Evolutionary conservation across 2,329 filamentous ascomycete genomes (phyloP).

Genomic region (Ambrosiella beaveri): DNA sequence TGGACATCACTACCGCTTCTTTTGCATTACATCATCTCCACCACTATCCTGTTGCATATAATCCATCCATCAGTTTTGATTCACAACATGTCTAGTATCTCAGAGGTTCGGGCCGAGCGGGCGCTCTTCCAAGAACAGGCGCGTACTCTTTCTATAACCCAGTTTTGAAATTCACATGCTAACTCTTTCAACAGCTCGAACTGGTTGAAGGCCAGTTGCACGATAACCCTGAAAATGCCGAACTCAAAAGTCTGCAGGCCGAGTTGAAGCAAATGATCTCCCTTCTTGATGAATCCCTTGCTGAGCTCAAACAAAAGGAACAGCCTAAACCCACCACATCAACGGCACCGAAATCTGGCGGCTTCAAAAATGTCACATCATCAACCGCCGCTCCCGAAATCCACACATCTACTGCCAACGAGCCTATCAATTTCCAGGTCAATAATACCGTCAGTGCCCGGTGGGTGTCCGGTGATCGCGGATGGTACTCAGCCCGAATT

Average conservation of each 20-base stretch:
- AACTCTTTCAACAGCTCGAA: conserved; percentile 41
- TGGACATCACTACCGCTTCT: background rate
- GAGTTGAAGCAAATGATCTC: conserved; percentile 72
- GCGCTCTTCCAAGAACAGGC: conserved; percentile 41
- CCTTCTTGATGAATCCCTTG: conserved; percentile 62
- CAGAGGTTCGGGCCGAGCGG: conserved; percentile 32
- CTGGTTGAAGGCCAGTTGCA: conserved; percentile 59
- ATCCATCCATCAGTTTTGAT: background rate
- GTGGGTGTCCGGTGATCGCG: conserved; percentile 77
- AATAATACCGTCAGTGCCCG: conserved; percentile 84
- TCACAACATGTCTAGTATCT: conserved; percentile 12
- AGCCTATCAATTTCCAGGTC: conserved; percentile 51
- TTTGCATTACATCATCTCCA: background rate
- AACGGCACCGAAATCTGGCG: conserved; percentile 31
- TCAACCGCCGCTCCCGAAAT: background rate
- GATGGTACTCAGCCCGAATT: conserved; percentile 83
- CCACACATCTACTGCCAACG: conserved; percentile 25
- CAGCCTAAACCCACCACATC: conserved; percentile 27
- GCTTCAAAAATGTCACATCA: conserved; percentile 2
- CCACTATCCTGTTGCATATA: background rate
- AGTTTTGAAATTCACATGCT: conserved; percentile 14
- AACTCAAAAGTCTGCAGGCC: conserved; percentile 57
- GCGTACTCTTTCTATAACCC: conserved; percentile 13
- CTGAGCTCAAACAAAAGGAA: conserved; percentile 46
- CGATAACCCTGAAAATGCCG: conserved; percentile 63